Base-by-base conservation (phyloP, 2,329 filamentous ascomycete species). In the Fonsecaea monophora region DNA sequence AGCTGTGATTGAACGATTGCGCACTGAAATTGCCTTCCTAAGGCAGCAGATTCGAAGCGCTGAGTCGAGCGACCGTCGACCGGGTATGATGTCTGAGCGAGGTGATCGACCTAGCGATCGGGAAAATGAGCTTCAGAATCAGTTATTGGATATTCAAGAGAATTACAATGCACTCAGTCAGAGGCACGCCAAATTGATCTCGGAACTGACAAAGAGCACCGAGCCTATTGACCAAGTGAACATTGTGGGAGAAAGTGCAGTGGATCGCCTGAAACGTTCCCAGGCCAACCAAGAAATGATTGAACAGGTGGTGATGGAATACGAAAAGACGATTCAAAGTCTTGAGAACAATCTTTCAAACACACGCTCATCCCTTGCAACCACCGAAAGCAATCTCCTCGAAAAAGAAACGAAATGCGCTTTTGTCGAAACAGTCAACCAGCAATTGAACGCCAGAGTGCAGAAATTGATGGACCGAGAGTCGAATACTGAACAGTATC, bases 291-390 rank as follows among this genome's bases (percentile, higher is more conserved):
- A 94, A 1, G 91, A 96, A 76, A 94, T 94, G 34, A 94, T 99
- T 21, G 95, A 99, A 75, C 92, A 96, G 75, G 92, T 99, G 25
- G 92, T 99, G 2, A 82, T 98, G 57, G 95, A 99, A 79, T 99
- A 99, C 76, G 96, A 99, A 78, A 98, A 96, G 84, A 99, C 96
- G 0, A 99, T 99, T 58, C 94, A 98, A 77, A 90, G 88, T 61
- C 85, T 99, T 15, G 95, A 99, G 78, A 89, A 93, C 59, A 97
- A 94, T 1, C 86, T 99, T 13, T 94, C 94, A 0, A 95, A 89
- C 74, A 98, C 95, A 1, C 87, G 95, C 65, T 85, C 91, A 38
- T 92, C 92, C 0, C 83, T 99, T 34, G 90, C 95, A 10, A 90
- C 83, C 70, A 94, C 91, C 0, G 96, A 99, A 78, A 95, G 93